Evolutionary conservation across 1,139 yeast genomes (phyloP).

Genomic region (Taphrina populina): DNA sequence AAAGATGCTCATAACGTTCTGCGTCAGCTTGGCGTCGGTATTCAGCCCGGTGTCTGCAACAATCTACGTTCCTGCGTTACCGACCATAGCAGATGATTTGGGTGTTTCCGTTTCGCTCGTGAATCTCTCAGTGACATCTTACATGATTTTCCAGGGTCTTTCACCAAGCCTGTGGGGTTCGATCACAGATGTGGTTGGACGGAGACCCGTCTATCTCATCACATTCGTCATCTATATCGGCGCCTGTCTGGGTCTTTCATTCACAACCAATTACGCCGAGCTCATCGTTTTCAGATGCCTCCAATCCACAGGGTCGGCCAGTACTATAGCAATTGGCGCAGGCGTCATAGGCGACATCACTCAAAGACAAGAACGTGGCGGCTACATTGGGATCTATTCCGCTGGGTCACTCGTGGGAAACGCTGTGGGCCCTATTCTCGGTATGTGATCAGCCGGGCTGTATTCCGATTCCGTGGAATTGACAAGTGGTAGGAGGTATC

Average conservation of each 20-base stretch:
- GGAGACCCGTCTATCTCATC: constrained; percentile 61
- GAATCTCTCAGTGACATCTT: constrained; percentile 69
- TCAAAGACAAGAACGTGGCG: constrained; percentile 61
- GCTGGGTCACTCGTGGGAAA: constrained; percentile 71
- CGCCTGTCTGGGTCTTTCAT: constrained; percentile 62
- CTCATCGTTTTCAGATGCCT: constrained; percentile 60
- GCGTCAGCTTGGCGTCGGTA: constrained; percentile 53
- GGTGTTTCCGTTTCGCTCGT: constrained; percentile 55
- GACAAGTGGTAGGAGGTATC: constrained; percentile 66
- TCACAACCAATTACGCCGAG: constrained; percentile 54
- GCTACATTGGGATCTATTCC: constrained; percentile 58
- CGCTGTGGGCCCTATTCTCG: constrained; percentile 49
- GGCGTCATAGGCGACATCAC: constrained; percentile 72
- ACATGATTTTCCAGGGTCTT: constrained; percentile 67
- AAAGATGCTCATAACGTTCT: constrained; percentile 46
- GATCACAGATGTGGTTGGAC: constrained; percentile 66
- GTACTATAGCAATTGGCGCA: constrained; percentile 63
- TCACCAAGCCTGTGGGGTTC: constrained; percentile 61
- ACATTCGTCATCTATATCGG: constrained; percentile 58
- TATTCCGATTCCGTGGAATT: too few relatives aligned
- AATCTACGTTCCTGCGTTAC: constrained; percentile 71
- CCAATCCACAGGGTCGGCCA: constrained; percentile 70
- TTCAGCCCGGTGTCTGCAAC: constrained; percentile 69
- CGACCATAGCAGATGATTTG: constrained; percentile 55
- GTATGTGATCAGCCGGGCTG: not conserved